These are phyloP conservation scores for Stephania cephalantha DNA, from an alignment of 164 flowering plant species.

Conservation along the genomic window DNA sequence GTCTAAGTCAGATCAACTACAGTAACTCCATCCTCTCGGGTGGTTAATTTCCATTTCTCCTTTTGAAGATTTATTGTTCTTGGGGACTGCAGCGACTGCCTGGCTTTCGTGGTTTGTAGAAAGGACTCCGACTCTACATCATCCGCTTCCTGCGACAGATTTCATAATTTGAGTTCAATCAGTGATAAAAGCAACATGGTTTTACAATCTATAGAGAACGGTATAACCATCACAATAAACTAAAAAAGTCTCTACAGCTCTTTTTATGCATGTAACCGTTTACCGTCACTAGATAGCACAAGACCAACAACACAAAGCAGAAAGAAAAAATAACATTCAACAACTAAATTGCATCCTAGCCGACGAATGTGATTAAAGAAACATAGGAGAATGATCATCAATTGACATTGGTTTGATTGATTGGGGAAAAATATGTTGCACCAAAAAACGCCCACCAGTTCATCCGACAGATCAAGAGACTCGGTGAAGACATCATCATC, in stretches of 20 bases:
- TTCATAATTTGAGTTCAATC: not conserved
- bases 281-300: too few relatives aligned
- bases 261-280: too few relatives aligned
- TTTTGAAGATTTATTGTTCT: not conserved
- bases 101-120: not conserved
- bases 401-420: not conserved
- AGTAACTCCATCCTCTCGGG: not conserved
- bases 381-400: not conserved
- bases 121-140: not conserved
- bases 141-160: not conserved
- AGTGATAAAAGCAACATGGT: not conserved
- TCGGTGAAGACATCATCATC: conserved; percentile 1
- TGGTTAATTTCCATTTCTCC: not conserved
- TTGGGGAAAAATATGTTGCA: not conserved
- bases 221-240: not conserved
- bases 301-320: not conserved
- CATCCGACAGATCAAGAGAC: not conserved
- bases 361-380: too few relatives aligned
- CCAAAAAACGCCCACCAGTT: conserved; percentile 6
- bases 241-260: not conserved
- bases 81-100: not conserved
- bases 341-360: too few relatives aligned
- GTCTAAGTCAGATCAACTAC: not conserved
- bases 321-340: not conserved
- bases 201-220: not conserved